phyloP scores from a whole-genome alignment of 2,329 filamentous ascomycete species.

The Aspergillus versicolor region DNA sequence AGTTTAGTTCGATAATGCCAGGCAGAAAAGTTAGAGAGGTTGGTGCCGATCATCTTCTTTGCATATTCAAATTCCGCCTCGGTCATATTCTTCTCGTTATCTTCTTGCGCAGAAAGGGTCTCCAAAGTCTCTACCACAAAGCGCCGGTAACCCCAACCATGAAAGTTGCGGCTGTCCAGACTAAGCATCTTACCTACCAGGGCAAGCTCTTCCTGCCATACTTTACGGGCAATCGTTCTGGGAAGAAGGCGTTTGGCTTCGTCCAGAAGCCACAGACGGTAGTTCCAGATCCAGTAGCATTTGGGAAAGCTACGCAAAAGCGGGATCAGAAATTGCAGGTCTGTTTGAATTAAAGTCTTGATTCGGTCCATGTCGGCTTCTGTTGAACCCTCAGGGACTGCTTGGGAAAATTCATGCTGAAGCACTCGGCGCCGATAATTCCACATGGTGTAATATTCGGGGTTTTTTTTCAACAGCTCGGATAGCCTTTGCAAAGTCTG shows the following conservation, averaged over 20 bases:
- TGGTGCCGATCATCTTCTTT: slow-evolving; percentile 77
- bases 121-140: slow-evolving; percentile 76
- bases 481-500: slow-evolving; percentile 45
- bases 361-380: slow-evolving; percentile 47
- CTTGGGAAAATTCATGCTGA: slow-evolving; percentile 56
- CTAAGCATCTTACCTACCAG: slow-evolving; percentile 85
- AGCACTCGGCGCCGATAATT: slow-evolving; percentile 66
- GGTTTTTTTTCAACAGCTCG: slow-evolving; percentile 45
- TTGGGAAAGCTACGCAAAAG: slow-evolving; percentile 85
- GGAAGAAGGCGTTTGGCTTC: slow-evolving; percentile 67
- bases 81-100: slow-evolving; percentile 61
- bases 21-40: slow-evolving; percentile 93
- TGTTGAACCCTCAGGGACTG: slow-evolving; percentile 19
- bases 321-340: slow-evolving; percentile 79
- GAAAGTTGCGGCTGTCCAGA: slow-evolving; percentile 87
- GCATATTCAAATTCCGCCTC: slow-evolving; percentile 87
- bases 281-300: slow-evolving; percentile 99
- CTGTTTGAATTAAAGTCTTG: slow-evolving; percentile 61
- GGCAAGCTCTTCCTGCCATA: slow-evolving; percentile 83
- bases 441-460: slow-evolving; percentile 52
- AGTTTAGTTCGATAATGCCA: slow-evolving; percentile 91
- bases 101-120: slow-evolving; percentile 42
- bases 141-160: slow-evolving; percentile 91
- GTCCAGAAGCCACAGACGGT: slow-evolving; percentile 79
- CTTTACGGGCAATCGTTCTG: slow-evolving; percentile 52